Evolutionary conservation across 2,329 filamentous ascomycete species (phyloP).

Genomic region (Corynespora cassiicola): DNA sequence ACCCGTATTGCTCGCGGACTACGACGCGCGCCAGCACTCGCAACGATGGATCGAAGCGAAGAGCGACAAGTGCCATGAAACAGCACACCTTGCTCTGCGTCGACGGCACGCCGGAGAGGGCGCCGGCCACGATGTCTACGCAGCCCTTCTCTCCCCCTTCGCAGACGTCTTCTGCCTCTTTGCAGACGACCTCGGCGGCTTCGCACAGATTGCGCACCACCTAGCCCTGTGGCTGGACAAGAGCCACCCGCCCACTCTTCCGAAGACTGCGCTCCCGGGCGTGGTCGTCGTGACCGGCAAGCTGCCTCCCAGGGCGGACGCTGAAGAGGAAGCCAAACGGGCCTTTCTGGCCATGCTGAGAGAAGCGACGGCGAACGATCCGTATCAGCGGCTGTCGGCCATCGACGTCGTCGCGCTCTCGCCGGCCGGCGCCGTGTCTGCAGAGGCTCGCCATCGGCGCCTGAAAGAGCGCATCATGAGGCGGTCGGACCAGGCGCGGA

Average conservation of each 20-base stretch:
- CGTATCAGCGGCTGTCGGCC: conserved; percentile 17
- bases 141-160: conserved; percentile 29
- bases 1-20: conserved; percentile 24
- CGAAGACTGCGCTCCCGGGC: conserved; percentile 19
- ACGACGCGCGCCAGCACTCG: too few relatives aligned
- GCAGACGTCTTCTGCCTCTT: conserved; percentile 36
- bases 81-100: too few relatives aligned
- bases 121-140: too few relatives aligned
- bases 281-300: conserved; percentile 32
- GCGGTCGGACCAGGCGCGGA: conserved; percentile 21
- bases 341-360: conserved; percentile 28
- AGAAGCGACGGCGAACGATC: conserved; percentile 24
- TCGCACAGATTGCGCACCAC: conserved; percentile 22
- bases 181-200: conserved; percentile 26
- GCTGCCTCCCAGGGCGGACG: conserved; percentile 16
- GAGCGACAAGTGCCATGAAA: too few relatives aligned
- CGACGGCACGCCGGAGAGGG: too few relatives aligned
- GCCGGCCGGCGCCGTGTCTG: conserved; percentile 10
- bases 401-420: conserved; percentile 29
- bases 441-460: conserved; percentile 15
- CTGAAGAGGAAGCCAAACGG: conserved; percentile 22
- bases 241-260: conserved; percentile 4
- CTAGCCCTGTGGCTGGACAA: conserved; percentile 15
- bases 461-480: conserved; percentile 27
- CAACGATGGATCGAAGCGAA: too few relatives aligned